Conservation (phyloP, 352 stramenopile genomes). For the Ophiocytium majus region DNA sequence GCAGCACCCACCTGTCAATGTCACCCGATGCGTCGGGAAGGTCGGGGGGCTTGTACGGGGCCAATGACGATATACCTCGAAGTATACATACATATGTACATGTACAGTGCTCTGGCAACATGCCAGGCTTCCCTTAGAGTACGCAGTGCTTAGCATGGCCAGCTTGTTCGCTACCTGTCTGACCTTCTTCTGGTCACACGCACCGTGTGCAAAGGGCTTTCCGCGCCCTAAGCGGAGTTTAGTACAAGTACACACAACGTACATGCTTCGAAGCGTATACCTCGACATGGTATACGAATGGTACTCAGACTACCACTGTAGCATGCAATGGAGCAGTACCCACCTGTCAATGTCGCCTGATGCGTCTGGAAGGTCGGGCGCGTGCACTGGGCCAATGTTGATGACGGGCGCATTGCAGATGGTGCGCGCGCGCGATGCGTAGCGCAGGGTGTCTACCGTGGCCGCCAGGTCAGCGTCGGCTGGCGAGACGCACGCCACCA, state of each 20-base stretch:
- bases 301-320: not conserved
- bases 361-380: not conserved
- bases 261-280: not conserved
- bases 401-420: conserved; percentile 13
- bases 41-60: not conserved
- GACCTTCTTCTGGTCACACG: no score
- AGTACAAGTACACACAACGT: not conserved
- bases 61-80: not conserved
- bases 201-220: no score
- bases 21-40: not conserved
- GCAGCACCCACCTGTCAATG: not conserved
- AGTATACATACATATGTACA: no score
- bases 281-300: not conserved
- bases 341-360: not conserved
- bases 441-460: not conserved
- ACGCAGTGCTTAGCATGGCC: no score
- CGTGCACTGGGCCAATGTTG: not conserved
- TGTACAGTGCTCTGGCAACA: no score
- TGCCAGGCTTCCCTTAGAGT: no score
- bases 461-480: conserved; percentile 60
- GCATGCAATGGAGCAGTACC: not conserved
- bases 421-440: not conserved
- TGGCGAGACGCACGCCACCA: conserved; percentile 85
- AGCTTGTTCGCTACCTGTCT: no score
- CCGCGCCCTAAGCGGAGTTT: no score